A percentile compares a stretch with the other conserved stretches of the same genome.
Conservation (phyloP, 371 early-diverging fungal species). For the Synchytrium microbalum region DNA sequence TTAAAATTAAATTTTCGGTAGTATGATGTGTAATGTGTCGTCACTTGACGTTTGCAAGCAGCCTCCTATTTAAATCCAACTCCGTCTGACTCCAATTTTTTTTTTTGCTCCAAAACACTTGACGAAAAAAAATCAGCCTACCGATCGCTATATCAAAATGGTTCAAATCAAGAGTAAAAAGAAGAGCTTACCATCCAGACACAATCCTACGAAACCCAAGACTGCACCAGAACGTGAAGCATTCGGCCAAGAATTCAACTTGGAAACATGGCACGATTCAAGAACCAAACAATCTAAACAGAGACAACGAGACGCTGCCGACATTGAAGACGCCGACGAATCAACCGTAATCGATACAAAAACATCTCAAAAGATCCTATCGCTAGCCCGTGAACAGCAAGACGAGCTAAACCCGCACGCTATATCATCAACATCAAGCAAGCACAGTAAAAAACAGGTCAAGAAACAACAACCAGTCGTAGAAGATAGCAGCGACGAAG, state of each 20-base stretch:
- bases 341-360: constrained; percentile 75
- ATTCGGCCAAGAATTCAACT: not conserved
- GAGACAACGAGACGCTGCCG: constrained; percentile 7
- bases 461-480: not conserved
- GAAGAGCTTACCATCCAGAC: not conserved
- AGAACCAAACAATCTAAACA: not conserved
- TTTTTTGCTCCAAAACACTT: too few relatives aligned
- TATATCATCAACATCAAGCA: not conserved
- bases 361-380: constrained; percentile 78
- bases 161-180: too few relatives aligned
- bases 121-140: too few relatives aligned
- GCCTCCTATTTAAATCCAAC: too few relatives aligned
- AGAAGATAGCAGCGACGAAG: constrained; percentile 10
- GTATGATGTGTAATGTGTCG: too few relatives aligned
- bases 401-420: constrained; percentile 46
- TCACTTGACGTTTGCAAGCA: too few relatives aligned
- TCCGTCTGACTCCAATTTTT: too few relatives aligned
- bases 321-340: constrained; percentile 11
- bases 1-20: too few relatives aligned
- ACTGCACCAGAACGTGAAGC: not conserved
- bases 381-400: constrained; percentile 85
- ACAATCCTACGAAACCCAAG: not conserved
- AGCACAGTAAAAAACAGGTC: not conserved
- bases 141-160: too few relatives aligned
- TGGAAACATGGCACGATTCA: not conserved